These are phyloP conservation scores for Saturnispora besseyi DNA, from an alignment of 805 yeast genomes.

Conservation along the genomic window DNA sequence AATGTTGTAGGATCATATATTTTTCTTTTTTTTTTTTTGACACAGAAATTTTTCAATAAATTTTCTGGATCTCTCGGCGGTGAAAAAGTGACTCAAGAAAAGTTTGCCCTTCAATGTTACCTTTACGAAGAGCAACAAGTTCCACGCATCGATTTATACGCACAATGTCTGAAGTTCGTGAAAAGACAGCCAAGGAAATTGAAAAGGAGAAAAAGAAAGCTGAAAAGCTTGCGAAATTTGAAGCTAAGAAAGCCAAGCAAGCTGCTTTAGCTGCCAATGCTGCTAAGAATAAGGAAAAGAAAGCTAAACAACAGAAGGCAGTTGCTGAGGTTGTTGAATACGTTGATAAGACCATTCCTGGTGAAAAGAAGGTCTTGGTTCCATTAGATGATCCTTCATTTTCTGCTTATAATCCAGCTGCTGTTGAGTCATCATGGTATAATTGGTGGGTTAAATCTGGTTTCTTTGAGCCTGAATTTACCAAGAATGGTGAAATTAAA, in stretches of 20 bases:
- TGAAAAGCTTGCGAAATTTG: constrained; percentile 50
- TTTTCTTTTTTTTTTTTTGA: not conserved
- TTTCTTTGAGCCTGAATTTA: constrained; percentile 78
- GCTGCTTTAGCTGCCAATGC: constrained; percentile 45
- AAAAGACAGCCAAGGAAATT: constrained; percentile 59
- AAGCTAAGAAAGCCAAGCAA: constrained; percentile 74
- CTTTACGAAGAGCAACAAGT: constrained; percentile 4
- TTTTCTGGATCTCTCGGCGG: not conserved
- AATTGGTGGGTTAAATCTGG: constrained; percentile 93
- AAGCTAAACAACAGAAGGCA: constrained; percentile 62
- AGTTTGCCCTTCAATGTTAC: constrained; percentile 5
- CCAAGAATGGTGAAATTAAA: constrained; percentile 61
- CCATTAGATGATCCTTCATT: constrained; percentile 86
- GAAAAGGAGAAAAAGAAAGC: constrained; percentile 59
- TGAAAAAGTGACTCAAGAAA: constrained; percentile 7
- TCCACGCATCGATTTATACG: not conserved
- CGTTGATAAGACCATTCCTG: constrained; percentile 73
- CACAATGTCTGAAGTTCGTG: constrained; percentile 13
- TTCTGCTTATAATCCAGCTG: constrained; percentile 86
- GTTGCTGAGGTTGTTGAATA: constrained; percentile 76
- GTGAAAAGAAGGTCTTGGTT: constrained; percentile 85
- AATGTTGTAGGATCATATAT: not conserved
- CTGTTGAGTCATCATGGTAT: constrained; percentile 96
- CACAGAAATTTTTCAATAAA: not conserved
- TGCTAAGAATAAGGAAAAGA: constrained; percentile 38